Evolutionary conservation across 2,329 filamentous ascomycete genomes (phyloP), one percentile per base, ranked within the genome.

Genomic region (Cryphonectria japonica): DNA sequence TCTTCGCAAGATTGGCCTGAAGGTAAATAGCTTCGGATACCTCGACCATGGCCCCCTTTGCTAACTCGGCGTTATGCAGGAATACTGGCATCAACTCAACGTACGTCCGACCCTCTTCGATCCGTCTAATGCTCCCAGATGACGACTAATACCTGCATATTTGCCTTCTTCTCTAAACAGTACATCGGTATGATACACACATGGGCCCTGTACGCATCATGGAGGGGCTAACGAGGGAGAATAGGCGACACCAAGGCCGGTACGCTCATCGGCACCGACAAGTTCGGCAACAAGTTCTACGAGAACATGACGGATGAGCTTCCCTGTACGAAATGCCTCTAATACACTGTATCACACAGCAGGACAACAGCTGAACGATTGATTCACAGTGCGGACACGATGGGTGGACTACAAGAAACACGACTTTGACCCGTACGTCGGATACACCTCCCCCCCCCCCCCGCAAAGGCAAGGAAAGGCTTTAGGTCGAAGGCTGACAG

Each of bases 171-270:
- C 62, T 57, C 62, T 57, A 52, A 73, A 81, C 76, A 89, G 87
- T 87, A 89, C 77, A 88, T 89, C 75, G 87, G 87, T 87, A 85
- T 72, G 77, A 19, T 32, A 26, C 41, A 57, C 50, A n/a, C 2
- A 19, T 16, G 5, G 16, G 4, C 16, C 9, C 22, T 9, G 6
- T 46, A 16, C 32, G 29, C 37, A 14, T 8, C 14, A 43, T 1
- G 26, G 1, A 26, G 57, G 67, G 34, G 59, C 70, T 73, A 41
- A 73, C 64, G 32, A 29, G 22, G 37, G 52, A 71, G 34, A 74
- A n/a, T 80, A 96, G 95, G 95, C 85, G 96, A 99, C 84, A 99
- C 96, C 83, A 99, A 99, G 86, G 91, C 92, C 79, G 97, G 96
- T 78, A 90, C 89, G 60, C 87, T 97, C 76, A 89, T 99, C 75